Percentiles rank a stretch among this genome's conserved stretches.
Conservation (phyloP, 257 asterid species). For the Fraxinus pennsylvanica region DNA sequence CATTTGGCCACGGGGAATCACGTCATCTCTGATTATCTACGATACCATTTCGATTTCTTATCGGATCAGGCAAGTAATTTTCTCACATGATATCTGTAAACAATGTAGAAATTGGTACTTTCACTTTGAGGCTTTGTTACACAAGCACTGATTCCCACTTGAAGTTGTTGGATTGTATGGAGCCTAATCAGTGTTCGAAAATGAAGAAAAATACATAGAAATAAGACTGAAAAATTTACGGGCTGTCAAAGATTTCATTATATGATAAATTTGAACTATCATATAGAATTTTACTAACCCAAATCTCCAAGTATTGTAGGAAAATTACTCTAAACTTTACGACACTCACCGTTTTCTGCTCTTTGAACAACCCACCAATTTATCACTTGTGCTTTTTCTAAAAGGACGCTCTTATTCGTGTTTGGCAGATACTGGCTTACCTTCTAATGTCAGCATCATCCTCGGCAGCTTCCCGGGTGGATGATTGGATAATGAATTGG, state of each 20-base stretch:
- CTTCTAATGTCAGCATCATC: conserved; percentile 89
- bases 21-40: conserved; percentile 44
- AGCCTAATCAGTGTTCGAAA: not conserved
- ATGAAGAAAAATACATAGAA: too few relatives aligned
- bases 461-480: conserved; percentile 80
- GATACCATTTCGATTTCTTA: conserved; percentile 57
- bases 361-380: too few relatives aligned
- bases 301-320: too few relatives aligned
- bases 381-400: not conserved
- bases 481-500: conserved; percentile 84
- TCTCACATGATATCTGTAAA: not conserved
- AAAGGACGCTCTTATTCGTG: not conserved
- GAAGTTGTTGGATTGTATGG: too few relatives aligned
- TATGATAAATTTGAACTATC: too few relatives aligned
- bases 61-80: conserved; percentile 77
- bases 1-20: conserved; percentile 56
- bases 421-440: conserved; percentile 70
- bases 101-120: not conserved
- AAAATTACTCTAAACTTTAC: too few relatives aligned
- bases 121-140: too few relatives aligned
- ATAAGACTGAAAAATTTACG: too few relatives aligned
- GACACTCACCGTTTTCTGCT: not conserved
- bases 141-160: too few relatives aligned
- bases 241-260: too few relatives aligned
- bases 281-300: too few relatives aligned